phyloP scores from a whole-genome alignment of 2,329 filamentous ascomycete species.

The Apiospora marii region DNA sequence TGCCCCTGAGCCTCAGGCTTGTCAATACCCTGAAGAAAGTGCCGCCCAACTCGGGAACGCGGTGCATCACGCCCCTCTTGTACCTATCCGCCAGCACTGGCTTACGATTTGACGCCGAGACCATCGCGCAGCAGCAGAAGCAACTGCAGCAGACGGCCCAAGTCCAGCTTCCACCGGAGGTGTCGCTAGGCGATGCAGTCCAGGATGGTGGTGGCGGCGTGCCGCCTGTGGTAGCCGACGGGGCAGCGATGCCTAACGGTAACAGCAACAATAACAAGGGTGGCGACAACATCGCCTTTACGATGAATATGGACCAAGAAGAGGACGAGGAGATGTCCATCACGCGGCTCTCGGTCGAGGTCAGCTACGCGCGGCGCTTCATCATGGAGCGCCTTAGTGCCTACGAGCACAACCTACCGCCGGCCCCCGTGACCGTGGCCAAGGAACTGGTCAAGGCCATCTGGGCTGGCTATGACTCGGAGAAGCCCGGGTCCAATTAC shows the following conservation, averaged over 20 bases:
- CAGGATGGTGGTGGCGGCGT: background rate
- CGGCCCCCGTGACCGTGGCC: constrained; percentile 51
- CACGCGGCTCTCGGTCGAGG: constrained; percentile 43
- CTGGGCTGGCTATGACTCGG: constrained; percentile 51
- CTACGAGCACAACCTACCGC: constrained; percentile 49
- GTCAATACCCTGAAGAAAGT: constrained; percentile 45
- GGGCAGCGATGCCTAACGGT: background rate
- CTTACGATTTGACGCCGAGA: constrained; percentile 35
- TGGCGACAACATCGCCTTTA: background rate
- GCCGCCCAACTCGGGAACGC: constrained; percentile 45
- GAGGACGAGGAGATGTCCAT: constrained; percentile 28
- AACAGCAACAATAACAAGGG: constrained; percentile 23
- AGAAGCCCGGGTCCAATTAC: constrained; percentile 41
- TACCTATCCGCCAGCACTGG: constrained; percentile 49
- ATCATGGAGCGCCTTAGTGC: constrained; percentile 48
- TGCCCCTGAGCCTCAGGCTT: constrained; percentile 44
- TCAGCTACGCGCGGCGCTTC: constrained; percentile 48
- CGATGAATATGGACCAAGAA: constrained; percentile 5
- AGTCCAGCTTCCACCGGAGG: constrained; percentile 15
- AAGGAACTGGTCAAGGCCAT: constrained; percentile 50
- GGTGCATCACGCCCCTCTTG: constrained; percentile 47
- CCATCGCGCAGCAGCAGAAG: constrained; percentile 30
- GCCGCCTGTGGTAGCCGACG: background rate
- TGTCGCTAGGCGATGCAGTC: constrained; percentile 17
- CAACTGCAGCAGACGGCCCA: background rate